A percentile compares a stretch with the other conserved stretches of the same genome.
phyloP scores from a whole-genome alignment of 2,329 filamentous ascomycete species.

The Gaeumannomyces tritici region DNA sequence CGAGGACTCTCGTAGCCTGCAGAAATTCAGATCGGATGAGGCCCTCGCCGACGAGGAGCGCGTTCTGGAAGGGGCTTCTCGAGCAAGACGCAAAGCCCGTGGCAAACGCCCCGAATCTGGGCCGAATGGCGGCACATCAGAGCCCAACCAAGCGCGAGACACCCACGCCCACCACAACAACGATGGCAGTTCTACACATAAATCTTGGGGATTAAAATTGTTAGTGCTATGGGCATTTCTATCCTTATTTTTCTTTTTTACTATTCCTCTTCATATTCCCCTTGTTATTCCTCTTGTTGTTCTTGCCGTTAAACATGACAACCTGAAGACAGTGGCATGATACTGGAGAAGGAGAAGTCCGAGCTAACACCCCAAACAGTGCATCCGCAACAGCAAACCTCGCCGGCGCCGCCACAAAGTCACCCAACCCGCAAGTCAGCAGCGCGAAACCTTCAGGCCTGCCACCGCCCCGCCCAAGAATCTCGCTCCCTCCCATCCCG shows the following conservation, averaged over 20 bases:
- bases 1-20: background rate
- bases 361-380: background rate
- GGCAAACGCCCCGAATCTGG: background rate
- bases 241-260: no score
- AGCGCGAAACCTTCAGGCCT: background rate
- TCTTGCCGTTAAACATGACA: no score
- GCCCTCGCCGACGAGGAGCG: constrained; percentile 5
- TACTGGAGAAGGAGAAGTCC: background rate
- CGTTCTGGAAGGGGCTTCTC: background rate
- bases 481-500: constrained; percentile 21
- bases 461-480: background rate
- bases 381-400: background rate
- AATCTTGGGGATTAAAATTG: no score
- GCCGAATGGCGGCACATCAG: no score
- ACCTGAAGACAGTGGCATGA: background rate
- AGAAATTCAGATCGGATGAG: background rate
- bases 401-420: background rate
- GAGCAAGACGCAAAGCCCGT: background rate
- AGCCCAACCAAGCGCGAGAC: no score
- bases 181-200: no score
- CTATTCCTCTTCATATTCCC: no score
- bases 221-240: no score
- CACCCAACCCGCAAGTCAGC: constrained; percentile 1
- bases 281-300: no score
- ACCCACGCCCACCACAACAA: no score